Evolutionary conservation across 2,329 filamentous ascomycete genomes (phyloP), one percentile per base, ranked within the genome.

Genomic region (Mollisia scopiformis): DNA sequence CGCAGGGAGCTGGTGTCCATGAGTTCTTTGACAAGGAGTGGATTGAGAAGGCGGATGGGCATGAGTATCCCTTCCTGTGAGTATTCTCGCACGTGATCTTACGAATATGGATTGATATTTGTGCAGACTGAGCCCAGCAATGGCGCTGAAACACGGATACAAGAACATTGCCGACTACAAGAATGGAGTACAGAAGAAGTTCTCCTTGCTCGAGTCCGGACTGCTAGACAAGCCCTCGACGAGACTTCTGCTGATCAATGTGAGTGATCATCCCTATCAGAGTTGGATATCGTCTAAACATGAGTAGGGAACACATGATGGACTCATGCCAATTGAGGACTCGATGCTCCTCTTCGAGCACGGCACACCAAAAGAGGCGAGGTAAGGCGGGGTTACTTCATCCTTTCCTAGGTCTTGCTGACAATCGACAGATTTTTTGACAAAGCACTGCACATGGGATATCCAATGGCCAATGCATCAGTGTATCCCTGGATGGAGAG

Each of bases 261-360:
- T 84, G 71, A 69, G 80, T 73, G 8, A 3, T 21, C 54, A 50
- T 13, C 6, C 10, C 2, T 54, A 13, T 8, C 10, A 43, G 3
- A 21, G 27, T 37, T 21, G 28, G 8, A 41, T 3, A 6, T 57
- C 43, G 13, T 33, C 28, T 11, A 28, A 16, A 58, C 23, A 16
- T 1, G 1, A 46, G 23, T 63, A 88, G 80, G 87, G 87, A 8
- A 84, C 82, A 3, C 77, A 81, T 57, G 87, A 90, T 66, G 87
- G 86, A 0, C 74, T 89, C 47, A 88, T 88, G 79, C 87, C 87
- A 0, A 87, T 90, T 59, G 87, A 90, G 69, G 87, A 90, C 69
- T 87, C 80, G 14, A 82, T 87, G 75, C 75, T 90, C 55, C 75
- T 89, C 57, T 84, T 88, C 66, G 85, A 88, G 71, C 81, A 88